Percentiles rank a stretch among this genome's conserved stretches.
Conservation (phyloP, 805 yeast species). For the Zygosaccharomyces pseudorouxii region DNA sequence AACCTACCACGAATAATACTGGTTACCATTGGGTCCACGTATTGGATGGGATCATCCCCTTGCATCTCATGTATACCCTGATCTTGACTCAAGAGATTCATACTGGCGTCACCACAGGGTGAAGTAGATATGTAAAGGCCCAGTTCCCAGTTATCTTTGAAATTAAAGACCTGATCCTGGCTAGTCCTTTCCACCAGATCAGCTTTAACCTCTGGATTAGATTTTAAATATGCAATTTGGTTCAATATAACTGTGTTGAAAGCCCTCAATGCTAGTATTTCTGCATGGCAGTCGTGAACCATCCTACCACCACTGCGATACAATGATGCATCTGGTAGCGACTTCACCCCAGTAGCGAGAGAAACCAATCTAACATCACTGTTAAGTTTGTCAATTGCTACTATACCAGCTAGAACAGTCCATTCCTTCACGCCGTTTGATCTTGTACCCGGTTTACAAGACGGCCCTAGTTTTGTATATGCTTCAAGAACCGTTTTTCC, state of each 20-base stretch:
- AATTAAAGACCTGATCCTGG: conserved; percentile 20
- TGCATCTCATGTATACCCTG: conserved; percentile 17
- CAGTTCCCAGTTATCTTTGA: conserved; percentile 41
- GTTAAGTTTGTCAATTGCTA: conserved; percentile 35
- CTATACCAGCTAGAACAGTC: conserved; percentile 78
- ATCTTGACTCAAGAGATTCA: conserved; percentile 38
- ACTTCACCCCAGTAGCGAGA: conserved; percentile 79
- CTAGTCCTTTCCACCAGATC: conserved; percentile 10
- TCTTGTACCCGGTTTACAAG: conserved; percentile 55
- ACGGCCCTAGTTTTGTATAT: conserved; percentile 34
- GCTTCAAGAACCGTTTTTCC: conserved; percentile 15
- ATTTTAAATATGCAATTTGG: conserved; percentile 35
- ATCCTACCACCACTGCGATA: conserved; percentile 48
- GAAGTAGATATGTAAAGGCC: conserved; percentile 66
- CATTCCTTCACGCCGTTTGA: conserved; percentile 71
- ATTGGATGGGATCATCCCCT: conserved; percentile 27
- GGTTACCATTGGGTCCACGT: conserved; percentile 23
- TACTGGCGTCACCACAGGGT: conserved; percentile 90
- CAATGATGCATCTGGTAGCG: conserved; percentile 52
- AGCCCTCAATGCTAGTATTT: conserved; percentile 64
- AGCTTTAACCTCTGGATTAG: background rate
- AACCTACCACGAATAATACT: conserved; percentile 57
- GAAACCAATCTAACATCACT: conserved; percentile 39
- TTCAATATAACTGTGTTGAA: conserved; percentile 59
- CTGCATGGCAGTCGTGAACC: conserved; percentile 91